Conservation (phyloP, 345 rosid genomes). For the Citrus mangshanensis region DNA sequence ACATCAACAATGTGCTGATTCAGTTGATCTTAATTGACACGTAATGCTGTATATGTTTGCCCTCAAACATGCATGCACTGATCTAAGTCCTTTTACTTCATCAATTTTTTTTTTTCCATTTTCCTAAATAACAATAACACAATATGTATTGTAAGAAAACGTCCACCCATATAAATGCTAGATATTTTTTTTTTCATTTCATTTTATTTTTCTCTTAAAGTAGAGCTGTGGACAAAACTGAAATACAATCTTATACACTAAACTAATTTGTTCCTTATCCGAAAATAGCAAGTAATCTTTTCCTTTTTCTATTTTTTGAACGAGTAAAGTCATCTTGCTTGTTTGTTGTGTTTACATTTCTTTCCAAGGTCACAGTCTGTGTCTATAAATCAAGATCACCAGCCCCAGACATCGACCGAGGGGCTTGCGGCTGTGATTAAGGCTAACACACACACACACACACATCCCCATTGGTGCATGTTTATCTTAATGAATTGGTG, state of each 20-base stretch:
- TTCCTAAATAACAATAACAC: too few species aligned
- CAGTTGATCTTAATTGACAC: too few species aligned
- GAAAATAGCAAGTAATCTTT: not conserved
- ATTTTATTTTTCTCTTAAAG: too few species aligned
- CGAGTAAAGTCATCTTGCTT: not conserved
- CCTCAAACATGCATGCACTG: too few species aligned
- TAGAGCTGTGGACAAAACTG: too few species aligned
- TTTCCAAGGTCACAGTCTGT: slow-evolving; percentile 15
- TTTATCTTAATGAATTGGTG: slow-evolving; percentile 11
- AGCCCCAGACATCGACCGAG: not conserved
- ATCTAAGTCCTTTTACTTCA: too few species aligned
- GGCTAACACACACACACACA: not conserved
- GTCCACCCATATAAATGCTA: too few species aligned
- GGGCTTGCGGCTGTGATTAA: slow-evolving; percentile 4
- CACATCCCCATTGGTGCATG: not conserved
- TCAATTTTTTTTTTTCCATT: too few species aligned
- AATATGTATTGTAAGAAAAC: too few species aligned
- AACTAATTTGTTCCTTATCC: slow-evolving; percentile 24
- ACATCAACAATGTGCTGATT: not conserved
- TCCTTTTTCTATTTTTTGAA: slow-evolving; percentile 2
- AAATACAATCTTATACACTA: not conserved
- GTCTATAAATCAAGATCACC: not conserved
- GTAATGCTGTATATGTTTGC: too few species aligned
- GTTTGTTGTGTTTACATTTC: slow-evolving; percentile 15
- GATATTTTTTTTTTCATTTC: too few species aligned